phyloP scores from a whole-genome alignment of 2,329 filamentous ascomycete genomes.

The Tolypocladium ovalisporum region DNA sequence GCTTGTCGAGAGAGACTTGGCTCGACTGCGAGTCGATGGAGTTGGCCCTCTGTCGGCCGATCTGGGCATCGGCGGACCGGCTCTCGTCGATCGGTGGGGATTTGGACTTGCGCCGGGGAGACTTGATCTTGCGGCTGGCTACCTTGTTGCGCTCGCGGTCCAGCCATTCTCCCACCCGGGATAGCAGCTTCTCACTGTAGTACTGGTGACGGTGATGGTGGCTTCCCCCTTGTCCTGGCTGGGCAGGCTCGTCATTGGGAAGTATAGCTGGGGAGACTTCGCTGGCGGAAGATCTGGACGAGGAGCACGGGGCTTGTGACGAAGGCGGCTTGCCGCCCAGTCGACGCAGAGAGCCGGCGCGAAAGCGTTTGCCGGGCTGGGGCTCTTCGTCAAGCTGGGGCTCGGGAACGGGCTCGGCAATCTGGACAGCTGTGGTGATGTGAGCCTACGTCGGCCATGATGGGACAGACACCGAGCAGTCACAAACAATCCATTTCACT shows the following conservation, averaged over 20 bases:
- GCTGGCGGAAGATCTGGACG: slow-evolving; percentile 34
- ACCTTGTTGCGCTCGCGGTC: slow-evolving; percentile 62
- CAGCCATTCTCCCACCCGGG: slow-evolving; percentile 75
- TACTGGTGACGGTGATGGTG: slow-evolving; percentile 24
- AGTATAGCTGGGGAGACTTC: slow-evolving; percentile 17
- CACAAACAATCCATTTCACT: background rate
- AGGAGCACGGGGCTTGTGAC: slow-evolving; percentile 19
- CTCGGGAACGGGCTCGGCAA: slow-evolving; percentile 37
- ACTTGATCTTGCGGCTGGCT: slow-evolving; percentile 15
- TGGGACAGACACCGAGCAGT: background rate
- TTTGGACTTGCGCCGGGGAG: slow-evolving; percentile 17
- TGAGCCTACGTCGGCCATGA: slow-evolving; percentile 9
- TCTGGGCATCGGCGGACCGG: slow-evolving; percentile 5
- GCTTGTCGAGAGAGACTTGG: slow-evolving; percentile 63
- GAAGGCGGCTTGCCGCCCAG: slow-evolving; percentile 19
- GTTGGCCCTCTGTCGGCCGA: slow-evolving; percentile 26
- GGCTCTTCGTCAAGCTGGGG: slow-evolving; percentile 20
- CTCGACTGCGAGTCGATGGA: slow-evolving; percentile 58
- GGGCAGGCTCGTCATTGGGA: slow-evolving; percentile 15
- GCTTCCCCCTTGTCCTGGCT: slow-evolving; percentile 12
- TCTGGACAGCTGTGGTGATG: slow-evolving; percentile 38
- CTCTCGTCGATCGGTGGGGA: slow-evolving; percentile 20
- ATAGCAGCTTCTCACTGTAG: slow-evolving; percentile 48
- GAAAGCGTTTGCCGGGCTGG: slow-evolving; percentile 18
- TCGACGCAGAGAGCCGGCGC: slow-evolving; percentile 20